Conservation (phyloP, 2,329 filamentous ascomycete genomes). For the Tolypocladium endophyticum region DNA sequence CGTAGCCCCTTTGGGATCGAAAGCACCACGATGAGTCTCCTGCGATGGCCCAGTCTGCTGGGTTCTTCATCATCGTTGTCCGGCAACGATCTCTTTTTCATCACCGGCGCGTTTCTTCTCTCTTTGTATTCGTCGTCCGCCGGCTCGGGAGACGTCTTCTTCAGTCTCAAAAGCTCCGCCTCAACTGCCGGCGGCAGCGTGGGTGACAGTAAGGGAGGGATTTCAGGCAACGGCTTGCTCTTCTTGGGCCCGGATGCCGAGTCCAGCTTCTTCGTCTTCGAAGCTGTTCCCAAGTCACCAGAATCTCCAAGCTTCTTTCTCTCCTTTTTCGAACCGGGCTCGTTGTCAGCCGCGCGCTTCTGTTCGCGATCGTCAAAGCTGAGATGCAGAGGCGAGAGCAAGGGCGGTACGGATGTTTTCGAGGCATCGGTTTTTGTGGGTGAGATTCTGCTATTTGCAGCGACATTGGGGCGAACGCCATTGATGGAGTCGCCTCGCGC, state of each 20-base stretch:
- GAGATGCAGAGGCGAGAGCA: constrained; percentile 42
- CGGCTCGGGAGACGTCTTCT: constrained; percentile 17
- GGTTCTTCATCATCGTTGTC: constrained; percentile 23
- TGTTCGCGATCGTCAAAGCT: constrained; percentile 27
- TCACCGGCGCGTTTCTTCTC: constrained; percentile 9
- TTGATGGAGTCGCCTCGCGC: constrained; percentile 30
- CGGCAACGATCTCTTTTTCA: constrained; percentile 15
- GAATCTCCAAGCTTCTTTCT: constrained; percentile 18
- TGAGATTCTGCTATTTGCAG: constrained; percentile 21
- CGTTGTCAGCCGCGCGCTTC: constrained; percentile 11
- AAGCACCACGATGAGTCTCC: constrained; percentile 31
- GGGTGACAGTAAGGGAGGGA: constrained; percentile 44
- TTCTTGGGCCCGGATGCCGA: constrained; percentile 22
- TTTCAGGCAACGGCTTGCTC: constrained; percentile 21
- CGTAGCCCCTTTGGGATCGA: constrained; percentile 37
- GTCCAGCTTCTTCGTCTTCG: constrained; percentile 19
- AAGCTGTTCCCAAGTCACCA: constrained; percentile 15
- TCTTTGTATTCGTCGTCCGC: constrained; percentile 10
- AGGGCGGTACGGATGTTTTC: constrained; percentile 34
- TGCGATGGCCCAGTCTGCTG: constrained; percentile 11
- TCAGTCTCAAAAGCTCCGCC: constrained; percentile 21
- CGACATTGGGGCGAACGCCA: constrained; percentile 24
- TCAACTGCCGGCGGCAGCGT: constrained; percentile 43
- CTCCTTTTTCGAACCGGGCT: constrained; percentile 15
- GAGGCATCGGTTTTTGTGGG: constrained; percentile 27